A percentile compares a stretch with the other conserved stretches of the same genome.
Conservation (phyloP, 768 basidiomycete species). For the Auriscalpium microsporum region DNA sequence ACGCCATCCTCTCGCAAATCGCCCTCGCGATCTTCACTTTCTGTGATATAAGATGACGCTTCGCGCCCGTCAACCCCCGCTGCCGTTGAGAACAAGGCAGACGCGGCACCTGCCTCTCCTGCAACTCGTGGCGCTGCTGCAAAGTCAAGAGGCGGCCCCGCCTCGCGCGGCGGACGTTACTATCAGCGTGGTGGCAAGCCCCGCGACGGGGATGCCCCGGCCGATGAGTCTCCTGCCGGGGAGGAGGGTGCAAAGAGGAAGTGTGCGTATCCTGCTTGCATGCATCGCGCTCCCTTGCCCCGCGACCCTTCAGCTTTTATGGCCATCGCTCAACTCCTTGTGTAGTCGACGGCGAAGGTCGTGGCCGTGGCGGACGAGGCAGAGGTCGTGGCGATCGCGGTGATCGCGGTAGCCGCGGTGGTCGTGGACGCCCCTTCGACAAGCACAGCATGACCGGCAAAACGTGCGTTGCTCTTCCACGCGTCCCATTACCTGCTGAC, state of each 20-base stretch:
- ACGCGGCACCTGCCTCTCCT: constrained; percentile 24
- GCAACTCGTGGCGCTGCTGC: constrained; percentile 28
- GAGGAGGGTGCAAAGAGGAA: constrained; percentile 25
- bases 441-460: constrained; percentile 82
- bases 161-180: constrained; percentile 61
- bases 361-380: constrained; percentile 31
- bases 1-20: neutral
- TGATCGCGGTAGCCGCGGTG: constrained; percentile 44
- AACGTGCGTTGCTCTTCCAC: constrained; percentile 41
- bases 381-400: constrained; percentile 39
- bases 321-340: constrained; percentile 1
- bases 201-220: constrained; percentile 30
- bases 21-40: neutral
- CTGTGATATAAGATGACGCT: constrained; percentile 33
- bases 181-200: constrained; percentile 55
- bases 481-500: constrained; percentile 1
- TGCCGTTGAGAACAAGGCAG: constrained; percentile 25
- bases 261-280: constrained; percentile 17
- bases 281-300: neutral
- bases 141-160: constrained; percentile 46
- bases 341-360: constrained; percentile 36
- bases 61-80: constrained; percentile 37
- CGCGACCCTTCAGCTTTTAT: neutral
- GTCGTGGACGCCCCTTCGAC: constrained; percentile 73
- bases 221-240: constrained; percentile 27